phyloP scores from a whole-genome alignment of 2,329 filamentous ascomycete genomes.

The Metarhizium sp. region DNA sequence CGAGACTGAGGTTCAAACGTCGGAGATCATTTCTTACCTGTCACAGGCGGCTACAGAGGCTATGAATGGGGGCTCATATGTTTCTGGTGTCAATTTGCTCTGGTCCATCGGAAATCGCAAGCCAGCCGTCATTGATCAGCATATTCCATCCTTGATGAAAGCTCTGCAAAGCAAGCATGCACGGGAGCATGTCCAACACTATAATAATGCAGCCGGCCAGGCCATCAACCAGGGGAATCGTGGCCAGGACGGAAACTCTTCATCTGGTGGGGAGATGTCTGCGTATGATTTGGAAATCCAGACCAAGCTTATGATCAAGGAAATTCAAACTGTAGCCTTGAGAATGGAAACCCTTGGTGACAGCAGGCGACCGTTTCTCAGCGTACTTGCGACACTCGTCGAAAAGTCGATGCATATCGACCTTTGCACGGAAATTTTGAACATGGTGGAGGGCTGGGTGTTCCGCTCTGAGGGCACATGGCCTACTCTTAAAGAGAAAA shows the following conservation, averaged over 20 bases:
- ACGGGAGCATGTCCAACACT: constrained; percentile 82
- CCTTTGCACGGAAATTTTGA: constrained; percentile 84
- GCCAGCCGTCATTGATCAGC: constrained; percentile 79
- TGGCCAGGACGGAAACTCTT: constrained; percentile 45
- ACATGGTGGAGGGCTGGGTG: constrained; percentile 92
- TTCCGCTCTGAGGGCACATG: constrained; percentile 92
- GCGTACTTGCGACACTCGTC: constrained; percentile 86
- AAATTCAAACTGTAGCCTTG: constrained; percentile 83
- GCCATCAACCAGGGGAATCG: constrained; percentile 31
- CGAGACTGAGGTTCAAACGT: constrained; percentile 69
- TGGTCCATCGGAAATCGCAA: constrained; percentile 85
- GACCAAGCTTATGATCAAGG: constrained; percentile 85
- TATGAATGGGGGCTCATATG: constrained; percentile 69
- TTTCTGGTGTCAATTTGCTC: constrained; percentile 83
- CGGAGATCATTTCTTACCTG: constrained; percentile 78
- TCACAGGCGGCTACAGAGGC: constrained; percentile 83
- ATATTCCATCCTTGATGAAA: constrained; percentile 85
- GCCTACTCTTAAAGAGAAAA: constrained; percentile 97
- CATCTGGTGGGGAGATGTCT: constrained; percentile 47
- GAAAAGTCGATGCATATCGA: constrained; percentile 85
- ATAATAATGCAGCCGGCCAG: constrained; percentile 47
- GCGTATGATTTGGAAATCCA: constrained; percentile 80
- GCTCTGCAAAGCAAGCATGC: constrained; percentile 85
- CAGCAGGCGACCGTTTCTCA: constrained; percentile 85
- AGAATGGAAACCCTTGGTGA: constrained; percentile 91